A percentile compares a stretch with the other conserved stretches of the same genome.
Conservation (phyloP, 225 moss, liverwort and hornwort species). For the Physcomitrium patens region DNA sequence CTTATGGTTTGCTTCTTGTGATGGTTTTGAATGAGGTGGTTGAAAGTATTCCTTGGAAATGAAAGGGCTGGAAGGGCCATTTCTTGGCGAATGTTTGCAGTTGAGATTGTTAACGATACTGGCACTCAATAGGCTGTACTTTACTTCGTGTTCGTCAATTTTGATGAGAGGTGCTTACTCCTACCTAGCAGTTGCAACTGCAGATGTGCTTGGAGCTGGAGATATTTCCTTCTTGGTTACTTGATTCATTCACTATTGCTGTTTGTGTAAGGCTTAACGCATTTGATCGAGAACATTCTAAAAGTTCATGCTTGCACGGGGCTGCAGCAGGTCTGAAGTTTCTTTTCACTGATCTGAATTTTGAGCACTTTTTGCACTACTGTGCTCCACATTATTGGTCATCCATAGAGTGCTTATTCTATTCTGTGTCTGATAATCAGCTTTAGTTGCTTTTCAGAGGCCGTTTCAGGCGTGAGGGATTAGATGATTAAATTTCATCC, state of each 20-base stretch:
- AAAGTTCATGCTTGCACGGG: conserved; percentile 64
- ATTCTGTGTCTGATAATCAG: neutral
- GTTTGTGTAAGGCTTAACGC: conserved; percentile 67
- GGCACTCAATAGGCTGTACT: neutral
- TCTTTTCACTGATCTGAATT: neutral
- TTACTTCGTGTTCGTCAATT: neutral
- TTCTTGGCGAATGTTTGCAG: neutral
- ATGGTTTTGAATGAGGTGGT: neutral
- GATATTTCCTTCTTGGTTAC: conserved; percentile 55
- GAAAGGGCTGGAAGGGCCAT: neutral
- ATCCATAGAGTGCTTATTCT: neutral
- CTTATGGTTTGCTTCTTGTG: no score
- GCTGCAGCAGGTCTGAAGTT: conserved; percentile 50
- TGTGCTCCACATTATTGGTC: neutral
- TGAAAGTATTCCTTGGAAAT: neutral
- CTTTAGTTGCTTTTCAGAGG: neutral
- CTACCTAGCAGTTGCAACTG: neutral
- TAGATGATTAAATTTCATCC: neutral
- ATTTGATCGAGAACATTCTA: conserved; percentile 62
- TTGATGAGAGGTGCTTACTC: conserved; percentile 2
- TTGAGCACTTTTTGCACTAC: neutral
- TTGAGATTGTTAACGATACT: neutral
- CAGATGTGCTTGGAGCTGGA: conserved; percentile 40
- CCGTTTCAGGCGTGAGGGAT: conserved; percentile 1
- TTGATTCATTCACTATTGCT: conserved; percentile 72